Evolutionary conservation across 129 eudicot species (phyloP).

Genomic region (Flaveria sonorensis): DNA sequence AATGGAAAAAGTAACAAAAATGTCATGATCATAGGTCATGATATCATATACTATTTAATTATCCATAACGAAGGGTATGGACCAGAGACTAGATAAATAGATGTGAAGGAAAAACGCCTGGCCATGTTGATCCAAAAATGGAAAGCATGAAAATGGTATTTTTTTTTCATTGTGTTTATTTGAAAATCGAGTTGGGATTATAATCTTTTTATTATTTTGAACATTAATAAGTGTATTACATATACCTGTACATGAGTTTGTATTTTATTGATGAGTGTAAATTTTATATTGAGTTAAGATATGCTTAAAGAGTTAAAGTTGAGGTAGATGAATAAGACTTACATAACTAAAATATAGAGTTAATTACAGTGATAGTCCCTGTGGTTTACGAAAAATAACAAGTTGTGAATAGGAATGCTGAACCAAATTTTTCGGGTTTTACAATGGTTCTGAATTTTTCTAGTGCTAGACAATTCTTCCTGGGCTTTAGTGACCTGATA

Average conservation of each 20-base stretch:
- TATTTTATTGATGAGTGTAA: too few species aligned
- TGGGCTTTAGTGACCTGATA: too few species aligned
- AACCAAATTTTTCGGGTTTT: too few species aligned
- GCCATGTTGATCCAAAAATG: conserved; percentile 4
- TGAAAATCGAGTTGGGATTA: neutral
- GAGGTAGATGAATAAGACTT: too few species aligned
- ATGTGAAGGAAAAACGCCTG: neutral
- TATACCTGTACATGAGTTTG: neutral
- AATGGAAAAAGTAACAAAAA: neutral
- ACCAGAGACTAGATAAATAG: neutral
- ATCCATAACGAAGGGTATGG: neutral
- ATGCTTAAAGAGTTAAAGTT: too few species aligned
- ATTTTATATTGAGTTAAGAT: too few species aligned
- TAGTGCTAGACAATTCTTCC: too few species aligned
- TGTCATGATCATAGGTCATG: neutral
- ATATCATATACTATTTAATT: neutral
- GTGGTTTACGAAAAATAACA: too few species aligned
- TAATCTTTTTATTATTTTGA: neutral
- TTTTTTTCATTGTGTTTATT: neutral
- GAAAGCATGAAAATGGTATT: neutral
- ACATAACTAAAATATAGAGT: too few species aligned
- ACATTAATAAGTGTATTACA: neutral
- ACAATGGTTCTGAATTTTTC: too few species aligned
- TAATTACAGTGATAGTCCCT: too few species aligned
- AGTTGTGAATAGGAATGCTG: too few species aligned